phyloP scores from a whole-genome alignment of 805 yeast species.

The Monosporozyma aerobia region DNA sequence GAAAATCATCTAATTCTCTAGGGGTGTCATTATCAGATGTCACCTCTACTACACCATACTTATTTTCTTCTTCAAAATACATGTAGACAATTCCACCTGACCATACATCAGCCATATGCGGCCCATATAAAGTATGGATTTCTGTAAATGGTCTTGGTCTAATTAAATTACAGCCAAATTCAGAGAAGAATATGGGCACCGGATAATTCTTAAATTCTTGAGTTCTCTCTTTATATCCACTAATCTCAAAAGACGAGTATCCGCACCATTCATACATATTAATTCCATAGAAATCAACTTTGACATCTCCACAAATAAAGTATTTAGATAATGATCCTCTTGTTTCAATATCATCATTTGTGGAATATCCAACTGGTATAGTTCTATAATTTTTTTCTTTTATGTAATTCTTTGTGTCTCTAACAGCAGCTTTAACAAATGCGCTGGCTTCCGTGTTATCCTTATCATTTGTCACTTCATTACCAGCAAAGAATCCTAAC shows the following conservation, averaged over 20 bases:
- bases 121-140: slow-evolving; percentile 53
- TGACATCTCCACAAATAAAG: slow-evolving; percentile 67
- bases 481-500: slow-evolving; percentile 94
- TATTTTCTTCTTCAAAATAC: slow-evolving; percentile 70
- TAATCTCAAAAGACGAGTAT: slow-evolving; percentile 44
- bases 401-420: slow-evolving; percentile 79
- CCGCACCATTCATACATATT: slow-evolving; percentile 92
- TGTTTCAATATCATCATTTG: slow-evolving; percentile 79
- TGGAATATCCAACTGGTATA: slow-evolving; percentile 91
- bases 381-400: slow-evolving; percentile 47
- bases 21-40: slow-evolving; percentile 34
- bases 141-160: slow-evolving; percentile 67
- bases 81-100: slow-evolving; percentile 80
- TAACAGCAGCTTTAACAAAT: slow-evolving; percentile 89
- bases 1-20: slow-evolving; percentile 50
- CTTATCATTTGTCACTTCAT: slow-evolving; percentile 83
- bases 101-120: slow-evolving; percentile 70
- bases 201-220: slow-evolving; percentile 53
- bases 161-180: slow-evolving; percentile 66
- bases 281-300: slow-evolving; percentile 71
- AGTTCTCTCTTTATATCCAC: slow-evolving; percentile 63
- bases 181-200: slow-evolving; percentile 69
- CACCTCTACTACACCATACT: slow-evolving; percentile 61
- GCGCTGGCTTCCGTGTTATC: slow-evolving; percentile 86
- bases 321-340: slow-evolving; percentile 73